phyloP scores from a whole-genome alignment of 805 yeast species.

The Candida verbasci region DNA sequence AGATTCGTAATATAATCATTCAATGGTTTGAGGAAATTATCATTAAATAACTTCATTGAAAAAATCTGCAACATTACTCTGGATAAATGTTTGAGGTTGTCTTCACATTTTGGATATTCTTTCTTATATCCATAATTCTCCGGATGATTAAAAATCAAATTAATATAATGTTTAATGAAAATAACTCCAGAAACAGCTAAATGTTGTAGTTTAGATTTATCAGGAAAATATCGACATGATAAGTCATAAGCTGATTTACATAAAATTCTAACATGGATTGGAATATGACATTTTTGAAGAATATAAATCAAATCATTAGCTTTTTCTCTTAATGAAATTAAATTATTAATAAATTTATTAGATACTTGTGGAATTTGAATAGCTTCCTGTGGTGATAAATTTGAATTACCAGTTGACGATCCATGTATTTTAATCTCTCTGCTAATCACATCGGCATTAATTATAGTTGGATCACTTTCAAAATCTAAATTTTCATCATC shows the following conservation, averaged over 20 bases:
- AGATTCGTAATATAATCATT: constrained; percentile 63
- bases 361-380: constrained; percentile 78
- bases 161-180: constrained; percentile 49
- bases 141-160: constrained; percentile 44
- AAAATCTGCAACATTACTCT: constrained; percentile 63
- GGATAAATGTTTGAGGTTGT: constrained; percentile 54
- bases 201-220: constrained; percentile 54
- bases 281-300: constrained; percentile 37
- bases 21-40: constrained; percentile 72
- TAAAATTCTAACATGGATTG: constrained; percentile 31
- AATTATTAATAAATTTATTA: constrained; percentile 61
- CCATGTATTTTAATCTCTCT: constrained; percentile 33
- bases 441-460: constrained; percentile 41
- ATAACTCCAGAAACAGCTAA: constrained; percentile 67
- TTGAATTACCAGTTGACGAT: constrained; percentile 29
- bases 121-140: constrained; percentile 52
- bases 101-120: constrained; percentile 25
- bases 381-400: constrained; percentile 58
- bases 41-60: constrained; percentile 63
- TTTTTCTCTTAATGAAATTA: constrained; percentile 70
- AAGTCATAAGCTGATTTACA: constrained; percentile 31
- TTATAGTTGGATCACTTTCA: constrained; percentile 74
- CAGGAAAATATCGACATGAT: constrained; percentile 50
- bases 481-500: constrained; percentile 54
- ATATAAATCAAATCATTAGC: constrained; percentile 57